Evolutionary conservation across 441 rosid species (phyloP), one percentile per base, ranked within the genome.

Genomic region (Pelargonium australe): DNA sequence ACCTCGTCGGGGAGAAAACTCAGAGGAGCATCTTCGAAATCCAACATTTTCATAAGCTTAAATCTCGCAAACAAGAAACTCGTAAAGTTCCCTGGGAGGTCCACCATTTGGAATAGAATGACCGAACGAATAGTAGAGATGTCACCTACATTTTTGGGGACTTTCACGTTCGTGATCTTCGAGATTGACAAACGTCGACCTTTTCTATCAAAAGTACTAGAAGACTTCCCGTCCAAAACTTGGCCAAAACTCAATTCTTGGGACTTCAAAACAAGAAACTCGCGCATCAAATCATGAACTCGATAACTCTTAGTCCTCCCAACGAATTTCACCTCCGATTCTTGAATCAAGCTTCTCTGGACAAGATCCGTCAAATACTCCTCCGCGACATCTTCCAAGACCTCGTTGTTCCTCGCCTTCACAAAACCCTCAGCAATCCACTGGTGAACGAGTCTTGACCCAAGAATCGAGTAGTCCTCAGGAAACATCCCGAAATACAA

Each of bases 361-460:
- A 53, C 37, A 16, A 68, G 71, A 16, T 68, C 71, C 34, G 3
- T 57, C 47, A 68, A 23, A 12, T 37, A 34, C 7, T 55, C 71
- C 37, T 68, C 71, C 0, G 37, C 71, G 20, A 34, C 37, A 51
- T 68, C 64, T 14, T 68, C 71, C 17, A 43, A 2, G 5, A 14
- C 0, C n/a, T 14, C n/a, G 14, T 19, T 4, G 14, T 34, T 31
- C 11, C 45, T 51, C 17, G 51, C 57, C 14, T 25, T 14, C 2
- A 68, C 64, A 10, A 68, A 68, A 2, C 65, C 64, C 34, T 68
- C 71, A 17, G 71, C 71, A 16, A 68, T 34, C 71, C 71, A 68
- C 49, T 53, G 25, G 5, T 65, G 65, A 11, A 55, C 11, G 1
- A 57, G 51, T 37, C 53, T 68, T 20, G 14, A 23, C 8, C 71